Evolutionary conservation across 352 stramenopile species (phyloP).

Genomic region (Phytophthora sp.): DNA sequence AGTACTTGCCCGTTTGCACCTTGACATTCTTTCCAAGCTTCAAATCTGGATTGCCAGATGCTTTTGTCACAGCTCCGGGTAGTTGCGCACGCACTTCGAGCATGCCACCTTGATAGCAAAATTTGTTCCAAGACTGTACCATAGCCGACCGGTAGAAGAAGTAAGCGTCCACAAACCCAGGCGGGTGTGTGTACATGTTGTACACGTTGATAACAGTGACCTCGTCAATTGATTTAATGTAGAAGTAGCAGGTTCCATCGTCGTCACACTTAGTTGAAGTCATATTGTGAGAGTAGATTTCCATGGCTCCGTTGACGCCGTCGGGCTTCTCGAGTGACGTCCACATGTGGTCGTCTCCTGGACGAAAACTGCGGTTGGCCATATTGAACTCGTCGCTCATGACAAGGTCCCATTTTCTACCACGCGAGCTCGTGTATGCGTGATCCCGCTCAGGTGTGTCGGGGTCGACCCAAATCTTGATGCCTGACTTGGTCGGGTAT

Average conservation of each 20-base stretch:
- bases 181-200: constrained; percentile 59
- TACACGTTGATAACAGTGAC: constrained; percentile 52
- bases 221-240: constrained; percentile 47
- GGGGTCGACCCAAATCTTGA: constrained; percentile 56
- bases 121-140: constrained; percentile 95
- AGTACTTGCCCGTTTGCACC: constrained; percentile 69
- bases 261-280: constrained; percentile 54
- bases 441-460: constrained; percentile 41
- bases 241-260: constrained; percentile 52
- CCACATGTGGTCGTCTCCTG: constrained; percentile 93
- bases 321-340: constrained; percentile 95
- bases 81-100: constrained; percentile 89
- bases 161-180: constrained; percentile 42
- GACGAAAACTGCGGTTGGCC: constrained; percentile 83
- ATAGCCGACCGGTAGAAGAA: constrained; percentile 77
- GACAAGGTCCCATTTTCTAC: constrained; percentile 60
- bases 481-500: no score
- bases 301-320: constrained; percentile 86
- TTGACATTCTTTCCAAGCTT: constrained; percentile 25
- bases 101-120: constrained; percentile 94
- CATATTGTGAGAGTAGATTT: constrained; percentile 91
- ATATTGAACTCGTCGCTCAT: constrained; percentile 96
- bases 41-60: constrained; percentile 51
- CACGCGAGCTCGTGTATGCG: constrained; percentile 45
- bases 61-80: constrained; percentile 75